phyloP scores from a whole-genome alignment of 257 asterid species.

The Ocimum tenuiflorum region DNA sequence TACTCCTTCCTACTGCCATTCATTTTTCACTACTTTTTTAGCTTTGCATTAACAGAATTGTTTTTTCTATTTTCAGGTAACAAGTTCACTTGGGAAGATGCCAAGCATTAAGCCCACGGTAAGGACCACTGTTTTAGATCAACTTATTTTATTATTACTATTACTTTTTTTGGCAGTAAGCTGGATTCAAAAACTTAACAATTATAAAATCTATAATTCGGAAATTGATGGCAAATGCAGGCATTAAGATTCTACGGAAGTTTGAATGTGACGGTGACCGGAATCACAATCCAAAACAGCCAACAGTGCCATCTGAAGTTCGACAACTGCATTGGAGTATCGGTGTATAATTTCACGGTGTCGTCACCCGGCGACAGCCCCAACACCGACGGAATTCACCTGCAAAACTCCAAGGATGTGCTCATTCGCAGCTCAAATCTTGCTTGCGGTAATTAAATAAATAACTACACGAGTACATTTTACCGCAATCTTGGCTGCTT shows the following conservation, averaged over 20 bases:
- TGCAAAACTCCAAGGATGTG: constrained; percentile 80
- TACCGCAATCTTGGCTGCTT: not conserved
- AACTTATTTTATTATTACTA: too few relatives aligned
- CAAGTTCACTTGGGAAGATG: constrained; percentile 47
- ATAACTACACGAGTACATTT: not conserved
- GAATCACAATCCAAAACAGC: constrained; percentile 68
- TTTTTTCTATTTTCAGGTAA: constrained; percentile 31
- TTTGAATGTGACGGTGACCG: constrained; percentile 70
- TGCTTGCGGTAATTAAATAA: constrained; percentile 60
- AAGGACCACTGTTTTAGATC: constrained; percentile 30
- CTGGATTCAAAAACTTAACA: too few relatives aligned
- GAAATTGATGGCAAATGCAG: too few relatives aligned
- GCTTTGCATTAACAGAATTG: not conserved
- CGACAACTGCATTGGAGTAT: constrained; percentile 71
- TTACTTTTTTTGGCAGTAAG: too few relatives aligned
- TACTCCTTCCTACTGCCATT: not conserved
- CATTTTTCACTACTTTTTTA: not conserved
- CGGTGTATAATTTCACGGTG: constrained; percentile 52
- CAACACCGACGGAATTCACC: constrained; percentile 88
- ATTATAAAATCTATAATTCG: too few relatives aligned
- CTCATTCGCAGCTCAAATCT: constrained; percentile 55
- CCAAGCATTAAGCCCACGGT: constrained; percentile 86
- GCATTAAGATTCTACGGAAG: constrained; percentile 86
- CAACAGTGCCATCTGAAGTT: constrained; percentile 84
- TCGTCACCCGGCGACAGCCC: constrained; percentile 89